Evolutionary conservation across 768 basidiomycete genomes (phyloP), one percentile per base, ranked within the genome.

Genomic region (Tremella fuciformis): DNA sequence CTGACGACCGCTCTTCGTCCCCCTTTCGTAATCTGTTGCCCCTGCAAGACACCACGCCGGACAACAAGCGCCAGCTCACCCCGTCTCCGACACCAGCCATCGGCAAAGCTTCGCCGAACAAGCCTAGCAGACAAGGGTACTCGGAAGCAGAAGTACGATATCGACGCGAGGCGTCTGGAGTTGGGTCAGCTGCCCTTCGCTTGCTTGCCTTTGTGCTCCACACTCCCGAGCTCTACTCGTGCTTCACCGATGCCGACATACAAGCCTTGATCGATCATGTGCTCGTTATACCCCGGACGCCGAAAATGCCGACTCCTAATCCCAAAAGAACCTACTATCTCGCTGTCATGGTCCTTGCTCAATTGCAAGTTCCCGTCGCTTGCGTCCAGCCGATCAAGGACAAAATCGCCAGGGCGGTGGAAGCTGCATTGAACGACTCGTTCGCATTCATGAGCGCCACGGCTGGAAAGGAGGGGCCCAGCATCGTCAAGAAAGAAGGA

Each of bases 111-210:
- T 58, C 63, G 8, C 59, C 61, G 2, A 37, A 48, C 15, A 64
- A 61, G 46, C 50, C 67, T 3, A 25, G 57, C 22, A 47, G 66
- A 29, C 64, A 70, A 57, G 75, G 75, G 13, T 76, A 70, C 54
- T 66, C 75, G 1, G 75, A 74, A 55, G 59, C 71, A 4, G 70
- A 74, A 66, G 71, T 76, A 13, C 65, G 65, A 37, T 70, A 71
- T 53, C 60, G 75, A 15, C 60, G 75, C n/a, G 73, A 74, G 55
- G 60, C 70, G 1, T 59, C 75, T 24, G 71, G 71, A 2, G 75
- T 73, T 7, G 75, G 73, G 1, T 65, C 65, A 9, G 67, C 67
- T 0, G 68, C 66, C 6, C 59, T 76, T 3, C 59, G 63, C 34
- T 68, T 74, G 53, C 55, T 76, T 13, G 62, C 66, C 2, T 69